Evolutionary conservation across 2,329 filamentous ascomycete species (phyloP).

Genomic region (Aspergillus puulaauensis): DNA sequence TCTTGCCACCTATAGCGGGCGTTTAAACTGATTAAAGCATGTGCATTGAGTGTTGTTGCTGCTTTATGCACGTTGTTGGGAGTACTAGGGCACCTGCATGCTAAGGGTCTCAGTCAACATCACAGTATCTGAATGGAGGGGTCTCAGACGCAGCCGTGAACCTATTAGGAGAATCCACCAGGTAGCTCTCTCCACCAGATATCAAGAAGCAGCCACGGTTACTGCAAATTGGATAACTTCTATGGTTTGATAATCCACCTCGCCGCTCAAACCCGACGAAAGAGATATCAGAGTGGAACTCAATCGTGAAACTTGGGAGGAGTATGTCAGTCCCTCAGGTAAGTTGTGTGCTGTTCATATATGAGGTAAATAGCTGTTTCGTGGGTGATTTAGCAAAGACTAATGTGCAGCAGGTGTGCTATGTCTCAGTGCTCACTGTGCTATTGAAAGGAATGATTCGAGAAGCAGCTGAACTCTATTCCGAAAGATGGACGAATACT

Average conservation of each 20-base stretch:
- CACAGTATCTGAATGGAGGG: slow-evolving; percentile 21
- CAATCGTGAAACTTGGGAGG: neutral
- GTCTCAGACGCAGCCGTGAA: slow-evolving; percentile 20
- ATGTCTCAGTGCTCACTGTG: slow-evolving; percentile 14
- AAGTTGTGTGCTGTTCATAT: neutral
- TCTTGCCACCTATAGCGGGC: slow-evolving; percentile 12
- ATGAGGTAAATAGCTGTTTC: neutral
- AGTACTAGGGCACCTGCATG: slow-evolving; percentile 28
- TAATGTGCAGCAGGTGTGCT: neutral
- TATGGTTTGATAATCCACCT: neutral
- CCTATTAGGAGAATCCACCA: slow-evolving; percentile 7
- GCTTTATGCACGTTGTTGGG: slow-evolving; percentile 21
- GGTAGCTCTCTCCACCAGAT: neutral
- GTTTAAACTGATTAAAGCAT: slow-evolving; percentile 6
- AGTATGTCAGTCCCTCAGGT: neutral
- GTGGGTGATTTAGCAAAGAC: neutral
- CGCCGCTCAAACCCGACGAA: neutral
- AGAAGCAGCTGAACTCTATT: slow-evolving; percentile 8
- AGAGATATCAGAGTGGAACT: neutral
- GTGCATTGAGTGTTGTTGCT: slow-evolving; percentile 11
- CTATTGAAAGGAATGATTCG: slow-evolving; percentile 5
- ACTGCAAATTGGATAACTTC: neutral
- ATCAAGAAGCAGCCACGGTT: neutral
- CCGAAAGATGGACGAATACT: neutral
- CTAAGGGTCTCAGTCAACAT: slow-evolving; percentile 19